These are phyloP conservation scores for Tricholoma saponaceum DNA, from an alignment of 768 basidiomycete species.

Conservation along the genomic window DNA sequence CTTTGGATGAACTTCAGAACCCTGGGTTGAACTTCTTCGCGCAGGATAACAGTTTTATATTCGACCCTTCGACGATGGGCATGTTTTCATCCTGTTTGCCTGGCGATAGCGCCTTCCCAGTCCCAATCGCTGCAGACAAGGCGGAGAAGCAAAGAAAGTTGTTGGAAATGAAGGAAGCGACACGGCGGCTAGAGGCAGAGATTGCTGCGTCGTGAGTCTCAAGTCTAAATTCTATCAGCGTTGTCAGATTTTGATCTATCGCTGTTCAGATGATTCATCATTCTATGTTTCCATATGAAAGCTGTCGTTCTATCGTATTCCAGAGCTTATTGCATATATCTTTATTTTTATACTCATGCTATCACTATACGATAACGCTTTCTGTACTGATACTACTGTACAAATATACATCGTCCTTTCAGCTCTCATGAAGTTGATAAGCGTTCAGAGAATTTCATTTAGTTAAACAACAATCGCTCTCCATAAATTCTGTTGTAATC, in stretches of 20 bases:
- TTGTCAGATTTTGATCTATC: background rate
- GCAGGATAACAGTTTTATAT: background rate
- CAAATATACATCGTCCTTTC: no score
- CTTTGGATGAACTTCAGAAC: background rate
- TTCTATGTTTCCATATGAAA: no score
- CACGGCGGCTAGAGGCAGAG: background rate
- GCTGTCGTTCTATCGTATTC: no score
- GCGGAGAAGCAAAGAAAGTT: background rate
- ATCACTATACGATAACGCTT: background rate
- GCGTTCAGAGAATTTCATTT: no score
- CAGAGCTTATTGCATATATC: no score
- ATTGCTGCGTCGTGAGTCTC: background rate
- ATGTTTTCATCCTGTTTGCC: background rate
- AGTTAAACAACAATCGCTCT: no score
- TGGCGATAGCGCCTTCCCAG: background rate
- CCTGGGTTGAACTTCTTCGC: background rate
- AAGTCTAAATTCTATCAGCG: background rate
- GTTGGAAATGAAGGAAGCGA: background rate
- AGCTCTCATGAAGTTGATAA: no score
- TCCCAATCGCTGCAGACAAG: background rate
- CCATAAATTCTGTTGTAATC: background rate
- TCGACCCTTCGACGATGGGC: background rate
- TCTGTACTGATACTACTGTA: background rate
- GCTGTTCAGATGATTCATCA: background rate
- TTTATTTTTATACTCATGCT: background rate